These are phyloP conservation scores for Phytophthora crassamura DNA, from an alignment of 352 stramenopile species.

Conservation along the genomic window DNA sequence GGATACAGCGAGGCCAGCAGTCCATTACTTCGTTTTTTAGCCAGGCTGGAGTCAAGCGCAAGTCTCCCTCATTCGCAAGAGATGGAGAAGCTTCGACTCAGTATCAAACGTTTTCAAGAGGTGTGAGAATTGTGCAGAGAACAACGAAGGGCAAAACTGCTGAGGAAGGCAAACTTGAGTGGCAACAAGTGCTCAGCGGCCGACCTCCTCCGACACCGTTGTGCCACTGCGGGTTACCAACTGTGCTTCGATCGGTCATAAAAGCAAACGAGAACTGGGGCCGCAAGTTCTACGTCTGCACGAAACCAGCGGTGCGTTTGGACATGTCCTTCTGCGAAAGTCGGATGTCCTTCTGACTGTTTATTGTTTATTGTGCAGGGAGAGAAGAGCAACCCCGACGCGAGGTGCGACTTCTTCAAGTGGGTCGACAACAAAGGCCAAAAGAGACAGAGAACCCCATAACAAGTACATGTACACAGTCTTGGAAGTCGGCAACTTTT, in stretches of 20 bases:
- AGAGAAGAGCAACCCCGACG: conserved; percentile 79
- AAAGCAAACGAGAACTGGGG: conserved; percentile 86
- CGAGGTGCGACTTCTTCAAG: conserved; percentile 88
- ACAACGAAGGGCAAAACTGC: conserved; percentile 45
- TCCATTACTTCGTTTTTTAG: conserved; percentile 68
- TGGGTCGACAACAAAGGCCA: conserved; percentile 59
- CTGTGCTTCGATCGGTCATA: conserved; percentile 75
- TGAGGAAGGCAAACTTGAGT: conserved; percentile 44
- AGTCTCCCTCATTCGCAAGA: conserved; percentile 1
- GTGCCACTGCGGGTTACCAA: conserved; percentile 72
- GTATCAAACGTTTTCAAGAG: conserved; percentile 17
- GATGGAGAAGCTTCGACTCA: conserved; percentile 3
- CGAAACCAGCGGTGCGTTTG: conserved; percentile 67
- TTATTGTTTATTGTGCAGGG: conserved; percentile 45
- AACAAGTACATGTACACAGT: neutral
- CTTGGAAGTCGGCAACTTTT: conserved; percentile 11
- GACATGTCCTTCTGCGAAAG: neutral
- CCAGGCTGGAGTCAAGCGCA: conserved; percentile 27
- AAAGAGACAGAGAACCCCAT: conserved; percentile 32
- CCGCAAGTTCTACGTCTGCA: conserved; percentile 89
- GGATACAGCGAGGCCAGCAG: conserved; percentile 35
- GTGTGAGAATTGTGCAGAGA: conserved; percentile 24
- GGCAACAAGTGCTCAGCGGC: conserved; percentile 76
- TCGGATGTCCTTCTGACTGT: neutral
- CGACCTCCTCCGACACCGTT: conserved; percentile 62